Evolutionary conservation across 805 yeast species (phyloP).

Genomic region (Sugiyamaella lignohabitans): DNA sequence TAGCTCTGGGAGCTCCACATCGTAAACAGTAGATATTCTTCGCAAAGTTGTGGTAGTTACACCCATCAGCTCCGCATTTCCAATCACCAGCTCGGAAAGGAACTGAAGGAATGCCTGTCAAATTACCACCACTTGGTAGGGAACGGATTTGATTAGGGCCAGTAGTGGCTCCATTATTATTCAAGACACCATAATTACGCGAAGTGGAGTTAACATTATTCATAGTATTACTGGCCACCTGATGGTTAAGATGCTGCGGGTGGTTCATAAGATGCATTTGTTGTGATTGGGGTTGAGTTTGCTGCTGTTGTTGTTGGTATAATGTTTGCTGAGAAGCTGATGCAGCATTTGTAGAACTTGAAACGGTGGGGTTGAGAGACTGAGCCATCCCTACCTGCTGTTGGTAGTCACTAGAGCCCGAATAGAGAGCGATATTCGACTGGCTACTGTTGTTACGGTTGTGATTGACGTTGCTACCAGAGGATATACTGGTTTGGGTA

Average conservation of each 20-base stretch:
- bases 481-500: background rate
- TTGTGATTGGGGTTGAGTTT: slow-evolving; percentile 17
- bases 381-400: no score
- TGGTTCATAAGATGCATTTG: slow-evolving; percentile 11
- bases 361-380: no score
- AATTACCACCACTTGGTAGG: background rate
- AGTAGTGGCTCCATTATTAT: slow-evolving; percentile 25
- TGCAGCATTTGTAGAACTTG: no score
- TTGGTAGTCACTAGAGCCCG: background rate
- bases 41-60: slow-evolving; percentile 88
- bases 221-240: background rate
- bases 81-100: slow-evolving; percentile 97
- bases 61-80: slow-evolving; percentile 76
- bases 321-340: background rate
- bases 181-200: slow-evolving; percentile 2
- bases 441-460: background rate
- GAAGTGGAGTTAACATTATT: background rate
- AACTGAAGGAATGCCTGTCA: no score
- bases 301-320: slow-evolving; percentile 48
- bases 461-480: background rate
- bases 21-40: slow-evolving; percentile 80
- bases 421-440: background rate
- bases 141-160: background rate
- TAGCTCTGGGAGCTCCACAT: slow-evolving; percentile 67
- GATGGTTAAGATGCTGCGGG: slow-evolving; percentile 13